Evolutionary conservation across 73 alveolate species (phyloP).

Genomic region (Paramecium bursaria): DNA sequence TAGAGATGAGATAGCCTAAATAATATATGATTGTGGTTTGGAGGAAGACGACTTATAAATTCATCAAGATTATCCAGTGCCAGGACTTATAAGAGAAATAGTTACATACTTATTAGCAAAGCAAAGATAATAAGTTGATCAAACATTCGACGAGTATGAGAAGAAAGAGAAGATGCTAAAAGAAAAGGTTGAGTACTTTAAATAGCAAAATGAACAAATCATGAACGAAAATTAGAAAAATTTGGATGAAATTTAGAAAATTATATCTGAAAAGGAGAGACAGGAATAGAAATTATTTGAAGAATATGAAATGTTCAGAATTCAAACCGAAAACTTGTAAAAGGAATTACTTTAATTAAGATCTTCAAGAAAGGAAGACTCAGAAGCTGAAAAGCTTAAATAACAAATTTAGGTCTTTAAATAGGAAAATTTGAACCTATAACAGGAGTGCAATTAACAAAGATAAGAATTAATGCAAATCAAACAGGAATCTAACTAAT

Average conservation of each 20-base stretch:
- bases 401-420: no score
- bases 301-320: slow-evolving; percentile 10
- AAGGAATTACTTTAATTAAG: not conserved
- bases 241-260: not conserved
- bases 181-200: not conserved
- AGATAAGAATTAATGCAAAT: no score
- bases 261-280: not conserved
- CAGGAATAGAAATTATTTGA: not conserved
- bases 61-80: not conserved
- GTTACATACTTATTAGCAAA: slow-evolving; percentile 24
- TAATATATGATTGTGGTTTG: not conserved
- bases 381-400: not conserved
- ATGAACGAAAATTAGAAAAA: not conserved
- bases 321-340: not conserved
- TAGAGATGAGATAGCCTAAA: not conserved
- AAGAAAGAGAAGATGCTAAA: not conserved
- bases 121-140: slow-evolving; percentile 21
- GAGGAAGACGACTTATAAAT: not conserved
- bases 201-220: not conserved
- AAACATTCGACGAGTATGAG: slow-evolving; percentile 19
- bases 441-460: not conserved
- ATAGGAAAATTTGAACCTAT: not conserved
- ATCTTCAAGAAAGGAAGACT: not conserved
- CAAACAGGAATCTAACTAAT: not conserved
- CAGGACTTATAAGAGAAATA: not conserved